phyloP scores from a whole-genome alignment of 306 rosid genomes.

The Dalbergia oliveri region DNA sequence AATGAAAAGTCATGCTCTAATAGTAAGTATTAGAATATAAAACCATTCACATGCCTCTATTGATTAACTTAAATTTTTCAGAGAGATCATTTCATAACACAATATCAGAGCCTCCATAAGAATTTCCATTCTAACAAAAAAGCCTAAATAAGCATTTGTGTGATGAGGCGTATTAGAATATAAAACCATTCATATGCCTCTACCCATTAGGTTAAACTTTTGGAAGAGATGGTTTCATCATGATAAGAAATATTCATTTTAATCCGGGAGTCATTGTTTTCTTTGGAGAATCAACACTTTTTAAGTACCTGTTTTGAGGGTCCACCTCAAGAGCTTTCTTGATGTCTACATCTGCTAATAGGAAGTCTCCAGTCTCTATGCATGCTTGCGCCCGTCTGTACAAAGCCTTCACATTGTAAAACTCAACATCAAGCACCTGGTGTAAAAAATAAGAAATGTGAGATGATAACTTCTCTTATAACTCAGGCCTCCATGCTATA shows the following conservation, averaged over 20 bases:
- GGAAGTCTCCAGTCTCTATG: conserved; percentile 60
- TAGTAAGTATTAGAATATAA: conserved; percentile 11
- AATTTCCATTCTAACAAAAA: too few relatives aligned
- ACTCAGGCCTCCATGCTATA: conserved; percentile 2
- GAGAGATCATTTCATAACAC: too few relatives aligned
- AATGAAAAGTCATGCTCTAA: conserved; percentile 26
- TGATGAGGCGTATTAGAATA: too few relatives aligned
- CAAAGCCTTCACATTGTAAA: conserved; percentile 68
- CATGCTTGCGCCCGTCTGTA: conserved; percentile 76
- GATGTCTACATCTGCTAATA: conserved; percentile 67
- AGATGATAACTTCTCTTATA: conserved; percentile 14
- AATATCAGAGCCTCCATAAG: too few relatives aligned
- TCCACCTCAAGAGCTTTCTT: conserved; percentile 78
- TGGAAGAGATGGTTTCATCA: too few relatives aligned
- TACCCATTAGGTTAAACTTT: too few relatives aligned
- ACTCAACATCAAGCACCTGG: conserved; percentile 75
- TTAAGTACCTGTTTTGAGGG: conserved; percentile 65
- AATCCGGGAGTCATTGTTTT: not conserved
- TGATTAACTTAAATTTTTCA: too few relatives aligned
- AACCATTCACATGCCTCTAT: too few relatives aligned
- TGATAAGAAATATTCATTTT: conserved; percentile 7
- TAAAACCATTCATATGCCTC: too few relatives aligned
- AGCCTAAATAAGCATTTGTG: too few relatives aligned
- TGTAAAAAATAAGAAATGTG: conserved; percentile 25
- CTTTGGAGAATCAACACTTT: conserved; percentile 26